A percentile compares a stretch with the other conserved stretches of the same genome.
phyloP scores from a whole-genome alignment of 305 asterid species.

The Fraxinus baroniana region DNA sequence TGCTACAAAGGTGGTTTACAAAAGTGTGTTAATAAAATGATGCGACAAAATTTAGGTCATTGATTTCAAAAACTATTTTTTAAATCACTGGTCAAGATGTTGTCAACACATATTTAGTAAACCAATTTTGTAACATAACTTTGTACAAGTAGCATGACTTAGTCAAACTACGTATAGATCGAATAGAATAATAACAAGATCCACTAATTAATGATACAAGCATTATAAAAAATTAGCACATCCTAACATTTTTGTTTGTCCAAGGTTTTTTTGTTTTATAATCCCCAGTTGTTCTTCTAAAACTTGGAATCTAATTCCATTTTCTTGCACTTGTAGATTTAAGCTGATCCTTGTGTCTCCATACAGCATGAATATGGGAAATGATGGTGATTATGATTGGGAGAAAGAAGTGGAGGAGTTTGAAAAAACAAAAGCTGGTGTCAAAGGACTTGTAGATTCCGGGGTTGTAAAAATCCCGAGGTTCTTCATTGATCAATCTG shows the following conservation, averaged over 20 bases:
- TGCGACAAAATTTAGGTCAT: no score
- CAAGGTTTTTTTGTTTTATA: slow-evolving; percentile 3
- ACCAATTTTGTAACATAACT: no score
- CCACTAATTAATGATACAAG: background rate
- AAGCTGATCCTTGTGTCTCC: background rate
- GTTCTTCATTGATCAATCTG: slow-evolving; percentile 37
- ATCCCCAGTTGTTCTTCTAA: no score
- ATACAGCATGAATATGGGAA: slow-evolving; percentile 26
- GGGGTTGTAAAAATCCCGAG: slow-evolving; percentile 35
- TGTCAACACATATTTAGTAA: no score
- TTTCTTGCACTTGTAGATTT: background rate
- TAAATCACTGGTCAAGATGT: no score
- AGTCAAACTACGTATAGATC: background rate
- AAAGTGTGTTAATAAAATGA: no score
- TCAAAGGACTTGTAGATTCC: slow-evolving; percentile 47
- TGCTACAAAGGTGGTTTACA: no score
- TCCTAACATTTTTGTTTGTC: slow-evolving; percentile 39
- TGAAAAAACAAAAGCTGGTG: slow-evolving; percentile 43
- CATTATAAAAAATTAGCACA: background rate
- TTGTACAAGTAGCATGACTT: no score
- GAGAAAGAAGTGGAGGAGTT: slow-evolving; percentile 40
- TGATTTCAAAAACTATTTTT: no score
- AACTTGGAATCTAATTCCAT: background rate
- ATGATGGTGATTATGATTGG: slow-evolving; percentile 39
- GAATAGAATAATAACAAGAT: slow-evolving; percentile 3